phyloP scores from a whole-genome alignment of 2,329 filamentous ascomycete species.

The Neoascochyta sp. region DNA sequence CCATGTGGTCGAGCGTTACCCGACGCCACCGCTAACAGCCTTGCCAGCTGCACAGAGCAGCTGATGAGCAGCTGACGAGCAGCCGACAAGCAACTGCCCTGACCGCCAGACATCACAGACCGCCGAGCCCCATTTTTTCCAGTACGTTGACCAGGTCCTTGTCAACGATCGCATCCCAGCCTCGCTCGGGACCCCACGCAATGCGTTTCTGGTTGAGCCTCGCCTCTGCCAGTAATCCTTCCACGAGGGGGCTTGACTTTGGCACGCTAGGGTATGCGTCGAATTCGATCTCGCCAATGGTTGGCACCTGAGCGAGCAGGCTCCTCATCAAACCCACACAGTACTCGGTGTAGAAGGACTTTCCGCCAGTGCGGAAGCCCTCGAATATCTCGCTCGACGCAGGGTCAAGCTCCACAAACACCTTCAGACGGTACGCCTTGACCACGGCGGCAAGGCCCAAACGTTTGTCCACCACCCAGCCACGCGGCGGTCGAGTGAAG shows the following conservation, averaged over 20 bases:
- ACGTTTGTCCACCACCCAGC: conserved; percentile 64
- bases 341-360: conserved; percentile 67
- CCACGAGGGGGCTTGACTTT: conserved; percentile 63
- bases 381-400: conserved; percentile 61
- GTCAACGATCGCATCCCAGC: conserved; percentile 52
- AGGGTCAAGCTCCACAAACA: conserved; percentile 71
- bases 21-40: no score
- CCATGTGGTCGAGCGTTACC: no score
- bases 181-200: conserved; percentile 64
- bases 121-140: conserved; percentile 22
- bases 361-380: conserved; percentile 61
- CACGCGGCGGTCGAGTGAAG: conserved; percentile 65
- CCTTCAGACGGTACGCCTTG: conserved; percentile 56
- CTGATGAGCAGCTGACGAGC: no score
- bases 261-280: conserved; percentile 66
- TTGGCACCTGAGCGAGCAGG: conserved; percentile 57
- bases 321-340: conserved; percentile 55
- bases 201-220: conserved; percentile 51
- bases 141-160: conserved; percentile 25
- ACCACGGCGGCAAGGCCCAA: conserved; percentile 62
- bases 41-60: no score
- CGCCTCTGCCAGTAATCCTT: conserved; percentile 54
- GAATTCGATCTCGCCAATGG: conserved; percentile 60
- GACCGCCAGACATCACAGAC: no score
- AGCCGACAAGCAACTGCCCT: no score